A percentile compares a stretch with the other conserved stretches of the same genome.
Evolutionary conservation across 805 yeast genomes (phyloP).

Genomic region (Pichia rugopelliculosa): DNA sequence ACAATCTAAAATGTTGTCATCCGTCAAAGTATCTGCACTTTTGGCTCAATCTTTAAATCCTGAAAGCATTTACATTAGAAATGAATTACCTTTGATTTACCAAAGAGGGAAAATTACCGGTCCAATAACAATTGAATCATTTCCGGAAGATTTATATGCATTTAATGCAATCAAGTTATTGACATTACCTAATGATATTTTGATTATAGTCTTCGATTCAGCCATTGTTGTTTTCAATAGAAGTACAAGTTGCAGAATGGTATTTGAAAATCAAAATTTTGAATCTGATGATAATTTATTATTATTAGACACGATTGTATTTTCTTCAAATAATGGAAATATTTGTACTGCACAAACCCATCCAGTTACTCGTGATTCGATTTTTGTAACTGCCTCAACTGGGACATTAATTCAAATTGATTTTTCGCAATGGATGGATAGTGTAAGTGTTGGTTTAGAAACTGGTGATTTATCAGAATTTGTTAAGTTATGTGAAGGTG

Average conservation of each 20-base stretch:
- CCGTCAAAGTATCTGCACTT: conserved; percentile 21
- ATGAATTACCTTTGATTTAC: conserved; percentile 15
- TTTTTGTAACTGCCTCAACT: conserved; percentile 17
- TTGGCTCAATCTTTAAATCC: conserved; percentile 14
- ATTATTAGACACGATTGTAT: conserved; percentile 11
- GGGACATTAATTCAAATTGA: conserved; percentile 23
- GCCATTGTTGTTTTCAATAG: conserved; percentile 19
- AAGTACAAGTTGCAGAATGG: conserved; percentile 19
- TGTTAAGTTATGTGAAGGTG: conserved; percentile 8
- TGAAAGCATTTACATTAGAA: background rate
- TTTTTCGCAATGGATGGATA: conserved; percentile 22
- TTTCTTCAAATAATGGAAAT: conserved; percentile 5
- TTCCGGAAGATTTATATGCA: conserved; percentile 45
- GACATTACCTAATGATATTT: conserved; percentile 20
- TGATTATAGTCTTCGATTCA: conserved; percentile 18
- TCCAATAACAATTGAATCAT: conserved; percentile 47
- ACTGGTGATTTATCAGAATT: conserved; percentile 17
- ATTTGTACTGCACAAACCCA: conserved; percentile 14
- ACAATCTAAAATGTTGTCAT: conserved; percentile 13
- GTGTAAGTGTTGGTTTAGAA: conserved; percentile 12
- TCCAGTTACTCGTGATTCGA: conserved; percentile 17
- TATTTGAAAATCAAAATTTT: conserved; percentile 16
- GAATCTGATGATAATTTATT: conserved; percentile 6
- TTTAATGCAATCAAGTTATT: conserved; percentile 31
- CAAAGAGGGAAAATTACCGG: conserved; percentile 32